Evolutionary conservation across 2,329 filamentous ascomycete species (phyloP).

Genomic region (Colletotrichum zoysiae): DNA sequence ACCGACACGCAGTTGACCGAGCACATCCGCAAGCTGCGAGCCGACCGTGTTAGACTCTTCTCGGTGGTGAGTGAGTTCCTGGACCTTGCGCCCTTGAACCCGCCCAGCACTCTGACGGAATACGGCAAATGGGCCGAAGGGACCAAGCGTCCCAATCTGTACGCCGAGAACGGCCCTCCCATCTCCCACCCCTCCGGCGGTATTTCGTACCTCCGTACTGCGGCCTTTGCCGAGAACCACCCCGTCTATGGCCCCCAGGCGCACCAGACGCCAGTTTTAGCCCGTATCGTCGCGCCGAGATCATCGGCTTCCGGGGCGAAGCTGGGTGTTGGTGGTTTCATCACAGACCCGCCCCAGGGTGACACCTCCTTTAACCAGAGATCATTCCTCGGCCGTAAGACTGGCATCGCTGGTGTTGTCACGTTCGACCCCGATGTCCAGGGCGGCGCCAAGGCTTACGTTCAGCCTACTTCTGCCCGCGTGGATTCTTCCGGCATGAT

Average conservation of each 20-base stretch:
- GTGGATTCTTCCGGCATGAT: slow-evolving; percentile 66
- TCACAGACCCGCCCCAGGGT: slow-evolving; percentile 57
- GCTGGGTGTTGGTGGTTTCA: slow-evolving; percentile 68
- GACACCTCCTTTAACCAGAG: slow-evolving; percentile 58
- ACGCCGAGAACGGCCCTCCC: slow-evolving; percentile 67
- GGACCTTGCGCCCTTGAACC: slow-evolving; percentile 68
- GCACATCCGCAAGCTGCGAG: slow-evolving; percentile 66
- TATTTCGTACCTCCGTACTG: slow-evolving; percentile 71
- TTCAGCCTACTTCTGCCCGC: slow-evolving; percentile 58
- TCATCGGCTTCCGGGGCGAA: slow-evolving; percentile 52
- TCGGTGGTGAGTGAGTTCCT: slow-evolving; percentile 70
- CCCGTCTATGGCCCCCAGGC: slow-evolving; percentile 71
- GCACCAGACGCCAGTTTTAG: slow-evolving; percentile 61
- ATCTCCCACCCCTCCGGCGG: slow-evolving; percentile 72
- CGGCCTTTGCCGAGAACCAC: slow-evolving; percentile 69
- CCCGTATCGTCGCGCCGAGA: slow-evolving; percentile 64
- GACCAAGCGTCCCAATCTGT: slow-evolving; percentile 54
- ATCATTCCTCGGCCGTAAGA: slow-evolving; percentile 28
- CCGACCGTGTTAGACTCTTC: slow-evolving; percentile 64
- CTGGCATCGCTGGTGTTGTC: slow-evolving; percentile 50
- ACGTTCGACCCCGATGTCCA: slow-evolving; percentile 60
- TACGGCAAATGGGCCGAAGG: slow-evolving; percentile 45
- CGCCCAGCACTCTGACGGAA: slow-evolving; percentile 47
- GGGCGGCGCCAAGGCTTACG: slow-evolving; percentile 69
- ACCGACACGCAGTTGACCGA: slow-evolving; percentile 64